A percentile compares a stretch with the other conserved stretches of the same genome.
Evolutionary conservation across 371 early-diverging fungal genomes (phyloP).

Genomic region (Haplosporangium sp.): DNA sequence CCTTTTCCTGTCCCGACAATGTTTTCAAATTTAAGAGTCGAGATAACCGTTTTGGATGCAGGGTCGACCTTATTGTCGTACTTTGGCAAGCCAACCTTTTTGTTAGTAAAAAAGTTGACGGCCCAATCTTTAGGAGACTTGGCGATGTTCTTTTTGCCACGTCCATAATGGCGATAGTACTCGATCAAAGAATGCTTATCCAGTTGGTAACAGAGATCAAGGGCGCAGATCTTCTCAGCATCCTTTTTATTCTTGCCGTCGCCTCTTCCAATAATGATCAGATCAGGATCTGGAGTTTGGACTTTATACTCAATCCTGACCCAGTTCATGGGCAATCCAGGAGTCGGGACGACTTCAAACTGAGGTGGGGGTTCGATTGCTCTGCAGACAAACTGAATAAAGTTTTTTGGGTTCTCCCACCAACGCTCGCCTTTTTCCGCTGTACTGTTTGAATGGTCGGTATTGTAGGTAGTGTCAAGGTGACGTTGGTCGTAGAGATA

Average conservation of each 20-base stretch:
- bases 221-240: conserved; percentile 55
- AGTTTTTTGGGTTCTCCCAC: conserved; percentile 57
- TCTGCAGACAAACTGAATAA: conserved; percentile 44
- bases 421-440: conserved; percentile 56
- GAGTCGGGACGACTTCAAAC: conserved; percentile 33
- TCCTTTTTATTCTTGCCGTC: conserved; percentile 58
- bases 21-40: conserved; percentile 40
- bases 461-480: conserved; percentile 45
- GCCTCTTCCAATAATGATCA: conserved; percentile 42
- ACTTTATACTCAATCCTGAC: conserved; percentile 50
- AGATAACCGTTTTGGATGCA: conserved; percentile 22
- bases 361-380: conserved; percentile 51
- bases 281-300: conserved; percentile 44
- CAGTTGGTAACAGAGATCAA: conserved; percentile 53
- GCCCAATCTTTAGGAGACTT: conserved; percentile 53
- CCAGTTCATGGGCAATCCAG: conserved; percentile 46
- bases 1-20: conserved; percentile 54
- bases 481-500: conserved; percentile 53
- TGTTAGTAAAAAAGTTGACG: conserved; percentile 54
- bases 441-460: conserved; percentile 34
- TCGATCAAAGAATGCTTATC: conserved; percentile 51
- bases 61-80: conserved; percentile 39
- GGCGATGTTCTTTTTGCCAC: conserved; percentile 35
- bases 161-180: conserved; percentile 49
- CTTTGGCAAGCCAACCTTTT: conserved; percentile 44